Percentiles rank a stretch among this genome's conserved stretches.
These are phyloP conservation scores for Plasmodium cynomolgi DNA, from an alignment of 169 alveolate species.

Conservation along the genomic window DNA sequence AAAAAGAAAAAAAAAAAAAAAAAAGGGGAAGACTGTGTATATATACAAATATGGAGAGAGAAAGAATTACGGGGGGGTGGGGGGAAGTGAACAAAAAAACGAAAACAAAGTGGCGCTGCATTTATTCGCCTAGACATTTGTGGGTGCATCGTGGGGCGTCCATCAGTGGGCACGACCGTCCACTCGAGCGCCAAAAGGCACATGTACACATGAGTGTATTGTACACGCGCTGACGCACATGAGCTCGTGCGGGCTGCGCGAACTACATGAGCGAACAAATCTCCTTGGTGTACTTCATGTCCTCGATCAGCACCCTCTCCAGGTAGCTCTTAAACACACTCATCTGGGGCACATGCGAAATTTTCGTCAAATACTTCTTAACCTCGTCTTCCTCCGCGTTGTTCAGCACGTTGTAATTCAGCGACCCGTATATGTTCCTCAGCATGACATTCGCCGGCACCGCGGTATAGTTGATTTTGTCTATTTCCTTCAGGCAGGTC, in stretches of 20 bases:
- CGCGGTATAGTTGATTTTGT: slow-evolving; percentile 37
- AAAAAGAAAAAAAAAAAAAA: neutral
- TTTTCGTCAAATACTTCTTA: slow-evolving; percentile 47
- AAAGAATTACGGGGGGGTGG: neutral
- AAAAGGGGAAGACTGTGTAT: neutral
- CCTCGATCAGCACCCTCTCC: slow-evolving; percentile 45
- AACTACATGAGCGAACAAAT: slow-evolving; percentile 29
- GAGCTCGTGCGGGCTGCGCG: neutral
- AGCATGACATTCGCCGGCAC: slow-evolving; percentile 68
- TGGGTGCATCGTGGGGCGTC: neutral
- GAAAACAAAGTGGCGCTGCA: neutral
- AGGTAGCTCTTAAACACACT: slow-evolving; percentile 32
- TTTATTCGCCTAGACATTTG: neutral
- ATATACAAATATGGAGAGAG: neutral
- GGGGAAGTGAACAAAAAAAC: neutral
- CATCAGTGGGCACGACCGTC: neutral
- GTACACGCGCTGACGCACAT: neutral
- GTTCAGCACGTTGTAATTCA: slow-evolving; percentile 21
- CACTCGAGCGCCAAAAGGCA: neutral
- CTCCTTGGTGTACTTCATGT: slow-evolving; percentile 64
- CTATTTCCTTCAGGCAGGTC: slow-evolving; percentile 68
- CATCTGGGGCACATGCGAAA: slow-evolving; percentile 53
- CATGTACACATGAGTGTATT: neutral
- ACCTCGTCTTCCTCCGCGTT: slow-evolving; percentile 63
- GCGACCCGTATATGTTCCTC: slow-evolving; percentile 58